Base-by-base conservation (phyloP, 179 eudicot species). In the Spergularia azorica region DNA sequence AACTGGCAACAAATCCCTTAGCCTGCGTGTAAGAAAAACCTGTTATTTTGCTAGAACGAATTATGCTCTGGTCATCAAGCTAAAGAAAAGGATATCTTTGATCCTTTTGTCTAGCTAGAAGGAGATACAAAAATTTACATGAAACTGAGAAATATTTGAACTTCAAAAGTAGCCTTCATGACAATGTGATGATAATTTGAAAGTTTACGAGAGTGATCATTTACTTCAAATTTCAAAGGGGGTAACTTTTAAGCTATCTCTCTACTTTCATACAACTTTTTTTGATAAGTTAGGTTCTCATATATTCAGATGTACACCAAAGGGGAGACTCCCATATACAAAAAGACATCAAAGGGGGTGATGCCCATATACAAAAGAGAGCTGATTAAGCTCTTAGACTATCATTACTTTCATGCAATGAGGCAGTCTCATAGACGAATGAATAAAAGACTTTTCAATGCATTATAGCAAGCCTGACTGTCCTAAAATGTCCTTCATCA, bases 1-100 rank as follows among this genome's bases (percentile, higher is more conserved):
- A 95, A 74, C 90, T 93, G 12, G 88, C 93, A 70, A 95, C 98
- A 80, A 95, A 95, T 32, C 98, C 98, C 81, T 93, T 94, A 55
- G 96, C 98, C 97, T 94, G 92, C 85, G 88, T 77, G 10, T 48
- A 57, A 16, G 43, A 10, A 73, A 7, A 36, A 20, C 13, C 72
- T 2, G 58, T 71, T 63, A 78, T 61, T 66, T 74, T 60, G 63
- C 12, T 52, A 46, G 70, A 50, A 59, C 26, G 67, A 48, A 36
- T 32, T 52, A 69, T 21, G 51, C 18, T 46, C 58, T 18, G 15
- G n/a, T 63, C 41, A 32, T 63, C 46, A 32, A 12, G n/a, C n/a
- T 11, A 55, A 36, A 55, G 16, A 55, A 55, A 55, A 15, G 58
- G n/a, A 55, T 55, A 55, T 46, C 50, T 46, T 46, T 46, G 50